A percentile compares a stretch with the other conserved stretches of the same genome.
Conservation (phyloP, 1,284 basidiomycete species). For the Volvariella volvacea region DNA sequence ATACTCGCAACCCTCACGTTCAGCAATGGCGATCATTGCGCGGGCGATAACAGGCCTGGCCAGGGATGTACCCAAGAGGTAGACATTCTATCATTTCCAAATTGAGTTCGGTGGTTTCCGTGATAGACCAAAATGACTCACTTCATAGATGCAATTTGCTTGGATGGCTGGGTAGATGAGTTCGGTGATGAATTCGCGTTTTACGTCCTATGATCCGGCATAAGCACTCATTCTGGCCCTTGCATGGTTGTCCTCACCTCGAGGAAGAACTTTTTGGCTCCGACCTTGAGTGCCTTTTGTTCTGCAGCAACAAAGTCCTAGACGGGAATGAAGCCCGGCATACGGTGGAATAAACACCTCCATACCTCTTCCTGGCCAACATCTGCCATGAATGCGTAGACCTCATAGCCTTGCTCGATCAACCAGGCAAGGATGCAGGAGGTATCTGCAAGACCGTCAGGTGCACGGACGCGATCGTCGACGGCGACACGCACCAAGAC, state of each 20-base stretch:
- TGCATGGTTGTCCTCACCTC: slow-evolving; percentile 42
- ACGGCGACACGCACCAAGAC: slow-evolving; percentile 67
- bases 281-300: slow-evolving; percentile 87
- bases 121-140: slow-evolving; percentile 3
- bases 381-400: slow-evolving; percentile 98
- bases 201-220: slow-evolving; percentile 67
- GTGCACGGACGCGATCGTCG: slow-evolving; percentile 4
- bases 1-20: slow-evolving; percentile 88
- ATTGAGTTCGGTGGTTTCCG: background rate
- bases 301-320: slow-evolving; percentile 94
- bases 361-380: slow-evolving; percentile 94
- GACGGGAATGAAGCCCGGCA: background rate
- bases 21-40: slow-evolving; percentile 95
- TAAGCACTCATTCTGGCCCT: background rate
- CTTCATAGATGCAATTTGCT: slow-evolving; percentile 99
- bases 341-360: background rate
- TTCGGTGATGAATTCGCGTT: slow-evolving; percentile 92
- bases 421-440: slow-evolving; percentile 97
- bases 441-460: slow-evolving; percentile 55
- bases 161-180: slow-evolving; percentile 98
- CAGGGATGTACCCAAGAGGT: slow-evolving; percentile 96
- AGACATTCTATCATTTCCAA: slow-evolving; percentile 65
- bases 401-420: slow-evolving; percentile 97
- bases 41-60: slow-evolving; percentile 98
- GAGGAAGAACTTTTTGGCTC: slow-evolving; percentile 93